Base-by-base conservation (phyloP, 2,329 filamentous ascomycete genomes). In the Trichoderma simmonsii region DNA sequence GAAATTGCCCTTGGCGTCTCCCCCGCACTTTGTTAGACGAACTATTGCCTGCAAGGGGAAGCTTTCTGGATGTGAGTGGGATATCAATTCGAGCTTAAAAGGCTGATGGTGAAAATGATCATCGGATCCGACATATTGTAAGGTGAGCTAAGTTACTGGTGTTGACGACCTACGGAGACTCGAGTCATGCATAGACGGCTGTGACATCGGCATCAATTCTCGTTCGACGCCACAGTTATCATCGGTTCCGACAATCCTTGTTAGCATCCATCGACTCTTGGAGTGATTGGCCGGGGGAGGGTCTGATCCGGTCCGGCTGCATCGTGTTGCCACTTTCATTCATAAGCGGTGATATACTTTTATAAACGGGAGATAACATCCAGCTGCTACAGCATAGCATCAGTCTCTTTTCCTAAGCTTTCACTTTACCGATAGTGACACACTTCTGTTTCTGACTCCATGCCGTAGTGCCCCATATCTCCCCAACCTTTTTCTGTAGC, bases 31-130 rank as follows among this genome's bases (percentile, higher is more conserved):
- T 62, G 34, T 6, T 62, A 21, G 34, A 63, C 21, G 36, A 63
- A 63, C 60, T 63, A 63, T 63, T 63, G 60, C 26, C 60, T 43
- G 60, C 60, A 63, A 43, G 60, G 34, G 21, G 60, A 63, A 63
- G 34, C 24, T 63, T 14, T 28, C 15, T 62, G 21, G 34, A 14
- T 18, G 59, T 59, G 56, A 36, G 60, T 39, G 60, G 18, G 34
- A 28, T 39, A 21, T 15, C 26, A 14, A 26, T 11, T 28, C 12
- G 60, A 63, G 60, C 18, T 28, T 43, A 39, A 43, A 43, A 36
- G 34, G 34, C 34, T 36, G 34, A 36, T 36, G 5, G 34, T 36
- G 34, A 36, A 34, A 15, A 18, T 5, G 34, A 9, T 63, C 18
- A 63, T 63, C 60, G 60, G 60, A 63, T 28, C 60, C 60, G 60